These are phyloP conservation scores for Monosporascus sp. DNA, from an alignment of 2,329 filamentous ascomycete genomes.

Conservation along the genomic window DNA sequence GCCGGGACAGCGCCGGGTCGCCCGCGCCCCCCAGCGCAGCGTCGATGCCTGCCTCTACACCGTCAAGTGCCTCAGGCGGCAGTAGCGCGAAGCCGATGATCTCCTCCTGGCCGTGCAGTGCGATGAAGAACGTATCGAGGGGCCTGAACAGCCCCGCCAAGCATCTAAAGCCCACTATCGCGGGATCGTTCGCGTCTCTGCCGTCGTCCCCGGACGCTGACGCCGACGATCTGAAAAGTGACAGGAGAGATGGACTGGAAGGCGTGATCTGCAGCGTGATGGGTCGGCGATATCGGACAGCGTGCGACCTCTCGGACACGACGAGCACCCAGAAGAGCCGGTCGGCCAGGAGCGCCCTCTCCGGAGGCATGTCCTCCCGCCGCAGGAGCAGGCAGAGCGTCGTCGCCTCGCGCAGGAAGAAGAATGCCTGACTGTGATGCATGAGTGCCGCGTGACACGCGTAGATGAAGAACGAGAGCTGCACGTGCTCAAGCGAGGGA, in stretches of 20 bases:
- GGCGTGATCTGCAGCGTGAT: slow-evolving; percentile 37
- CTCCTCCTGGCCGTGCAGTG: slow-evolving; percentile 33
- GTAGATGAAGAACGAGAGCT: slow-evolving; percentile 40
- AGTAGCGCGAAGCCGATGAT: slow-evolving; percentile 21
- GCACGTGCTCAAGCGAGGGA: slow-evolving; percentile 33
- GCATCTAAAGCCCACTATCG: slow-evolving; percentile 34
- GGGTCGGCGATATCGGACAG: slow-evolving; percentile 38
- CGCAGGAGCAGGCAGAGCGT: slow-evolving; percentile 33
- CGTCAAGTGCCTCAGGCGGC: slow-evolving; percentile 27
- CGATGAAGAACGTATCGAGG: slow-evolving; percentile 37
- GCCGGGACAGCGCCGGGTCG: slow-evolving; percentile 1
- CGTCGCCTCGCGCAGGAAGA: slow-evolving; percentile 38
- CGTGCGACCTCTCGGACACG: slow-evolving; percentile 39
- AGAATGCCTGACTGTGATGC: slow-evolving; percentile 39
- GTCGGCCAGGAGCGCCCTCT: slow-evolving; percentile 22
- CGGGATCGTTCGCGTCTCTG: slow-evolving; percentile 12
- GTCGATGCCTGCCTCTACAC: slow-evolving; percentile 32
- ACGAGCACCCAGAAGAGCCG: slow-evolving; percentile 40
- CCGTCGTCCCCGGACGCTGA: slow-evolving; percentile 10
- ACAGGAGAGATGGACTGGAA: slow-evolving; percentile 25
- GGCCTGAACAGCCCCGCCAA: slow-evolving; percentile 36
- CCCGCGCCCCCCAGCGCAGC: slow-evolving; percentile 27
- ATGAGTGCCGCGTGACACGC: slow-evolving; percentile 37
- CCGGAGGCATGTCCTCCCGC: slow-evolving; percentile 20
- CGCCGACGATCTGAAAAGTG: neutral